phyloP scores from a whole-genome alignment of 2,329 filamentous ascomycete species.

The Beauveria varroae region DNA sequence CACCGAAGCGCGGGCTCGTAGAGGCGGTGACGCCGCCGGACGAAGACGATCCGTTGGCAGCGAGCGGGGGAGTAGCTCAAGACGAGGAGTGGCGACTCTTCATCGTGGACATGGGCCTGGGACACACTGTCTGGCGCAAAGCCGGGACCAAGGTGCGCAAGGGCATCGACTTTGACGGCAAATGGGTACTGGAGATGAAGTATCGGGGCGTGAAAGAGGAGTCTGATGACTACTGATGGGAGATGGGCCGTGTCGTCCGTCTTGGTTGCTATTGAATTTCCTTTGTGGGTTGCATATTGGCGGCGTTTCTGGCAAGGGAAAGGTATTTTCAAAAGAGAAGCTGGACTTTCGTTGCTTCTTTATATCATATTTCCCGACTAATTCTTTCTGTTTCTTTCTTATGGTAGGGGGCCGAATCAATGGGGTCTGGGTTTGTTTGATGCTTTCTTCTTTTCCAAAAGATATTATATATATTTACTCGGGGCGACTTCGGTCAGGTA shows the following conservation, averaged over 20 bases:
- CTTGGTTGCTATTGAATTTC: neutral
- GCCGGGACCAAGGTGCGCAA: constrained; percentile 73
- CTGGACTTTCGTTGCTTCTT: neutral
- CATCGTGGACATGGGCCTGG: constrained; percentile 81
- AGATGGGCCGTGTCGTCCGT: neutral
- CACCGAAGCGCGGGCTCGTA: constrained; percentile 76
- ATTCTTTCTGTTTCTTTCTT: neutral
- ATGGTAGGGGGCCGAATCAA: neutral
- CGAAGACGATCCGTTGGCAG: constrained; percentile 30
- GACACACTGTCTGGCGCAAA: constrained; percentile 75
- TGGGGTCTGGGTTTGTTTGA: neutral
- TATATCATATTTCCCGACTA: neutral
- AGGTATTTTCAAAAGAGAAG: neutral
- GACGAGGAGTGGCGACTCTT: constrained; percentile 69
- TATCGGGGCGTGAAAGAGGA: constrained; percentile 33
- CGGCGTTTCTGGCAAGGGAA: neutral
- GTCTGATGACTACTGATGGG: constrained; percentile 16
- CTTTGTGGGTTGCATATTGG: constrained; percentile 7
- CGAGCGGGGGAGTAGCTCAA: constrained; percentile 24
- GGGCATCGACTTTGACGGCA: constrained; percentile 80
- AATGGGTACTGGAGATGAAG: constrained; percentile 72
- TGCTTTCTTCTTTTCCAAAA: neutral
- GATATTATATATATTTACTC: neutral
- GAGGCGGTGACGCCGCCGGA: constrained; percentile 58
- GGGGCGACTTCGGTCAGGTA: neutral